Percentiles rank a stretch among this genome's conserved stretches.
These are phyloP conservation scores for Penicilliopsis zonata DNA, from an alignment of 495 filamentous ascomycete species.

Conservation along the genomic window DNA sequence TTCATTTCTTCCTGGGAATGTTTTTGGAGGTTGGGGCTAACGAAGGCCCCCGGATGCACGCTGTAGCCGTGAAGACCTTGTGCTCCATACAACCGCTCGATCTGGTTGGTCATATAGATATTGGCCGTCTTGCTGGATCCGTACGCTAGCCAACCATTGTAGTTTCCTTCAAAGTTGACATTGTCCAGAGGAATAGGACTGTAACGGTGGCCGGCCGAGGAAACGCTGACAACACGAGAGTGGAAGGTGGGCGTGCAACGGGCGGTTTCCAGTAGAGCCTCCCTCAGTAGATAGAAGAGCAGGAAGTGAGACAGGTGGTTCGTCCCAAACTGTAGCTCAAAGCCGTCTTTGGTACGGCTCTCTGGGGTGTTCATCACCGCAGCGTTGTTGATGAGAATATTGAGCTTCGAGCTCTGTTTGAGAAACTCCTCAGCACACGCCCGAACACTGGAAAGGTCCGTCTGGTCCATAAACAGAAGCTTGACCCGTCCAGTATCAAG, in stretches of 20 bases:
- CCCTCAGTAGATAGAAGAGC: constrained; percentile 36
- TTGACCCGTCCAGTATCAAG: constrained; percentile 15
- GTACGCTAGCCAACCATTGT: constrained; percentile 25
- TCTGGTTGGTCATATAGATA: constrained; percentile 30
- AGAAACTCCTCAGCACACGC: constrained; percentile 20
- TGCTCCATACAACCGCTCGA: constrained; percentile 24
- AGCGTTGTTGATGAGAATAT: constrained; percentile 24
- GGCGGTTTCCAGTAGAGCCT: constrained; percentile 23
- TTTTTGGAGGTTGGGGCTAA: constrained; percentile 11
- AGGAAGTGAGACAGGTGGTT: constrained; percentile 43
- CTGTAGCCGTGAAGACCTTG: constrained; percentile 24
- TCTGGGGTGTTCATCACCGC: constrained; percentile 19
- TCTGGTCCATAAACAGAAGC: constrained; percentile 30
- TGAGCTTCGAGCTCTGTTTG: constrained; percentile 17
- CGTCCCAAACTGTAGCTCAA: constrained; percentile 37
- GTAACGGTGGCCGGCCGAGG: constrained; percentile 25
- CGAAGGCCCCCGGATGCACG: constrained; percentile 29
- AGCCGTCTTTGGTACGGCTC: constrained; percentile 27
- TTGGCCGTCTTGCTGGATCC: constrained; percentile 27
- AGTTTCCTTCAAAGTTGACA: constrained; percentile 20
- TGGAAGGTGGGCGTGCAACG: constrained; percentile 22
- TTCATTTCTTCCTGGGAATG: constrained; percentile 9
- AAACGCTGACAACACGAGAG: constrained; percentile 31
- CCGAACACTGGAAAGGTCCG: constrained; percentile 27
- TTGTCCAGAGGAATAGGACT: constrained; percentile 13